These are phyloP conservation scores for Cenchrus fungigraminus DNA, from an alignment of 176 grass and related monocot species.

Conservation along the genomic window DNA sequence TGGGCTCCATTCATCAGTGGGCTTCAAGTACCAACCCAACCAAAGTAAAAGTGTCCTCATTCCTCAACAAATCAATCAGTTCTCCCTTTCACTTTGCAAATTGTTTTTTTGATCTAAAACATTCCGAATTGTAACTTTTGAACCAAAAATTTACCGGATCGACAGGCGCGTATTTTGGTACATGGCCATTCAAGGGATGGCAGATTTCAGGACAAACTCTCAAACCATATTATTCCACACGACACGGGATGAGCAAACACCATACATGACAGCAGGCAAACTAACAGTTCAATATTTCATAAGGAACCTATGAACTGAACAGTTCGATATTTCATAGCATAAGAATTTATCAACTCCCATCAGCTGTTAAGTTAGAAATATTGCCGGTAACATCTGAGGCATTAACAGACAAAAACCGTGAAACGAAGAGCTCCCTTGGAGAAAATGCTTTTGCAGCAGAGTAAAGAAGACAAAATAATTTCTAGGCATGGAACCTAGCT, in stretches of 20 bases:
- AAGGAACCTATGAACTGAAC: constrained; percentile 31
- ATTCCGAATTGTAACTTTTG: too few relatives aligned
- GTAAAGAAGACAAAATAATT: constrained; percentile 42
- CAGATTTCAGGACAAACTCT: too few relatives aligned
- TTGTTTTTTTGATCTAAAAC: too few relatives aligned
- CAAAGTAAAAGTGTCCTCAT: too few relatives aligned
- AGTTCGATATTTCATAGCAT: background rate
- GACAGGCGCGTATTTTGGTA: too few relatives aligned
- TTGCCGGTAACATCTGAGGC: constrained; percentile 33
- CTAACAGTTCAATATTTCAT: background rate
- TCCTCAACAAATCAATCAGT: too few relatives aligned
- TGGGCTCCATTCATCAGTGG: too few relatives aligned
- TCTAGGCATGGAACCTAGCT: constrained; percentile 48
- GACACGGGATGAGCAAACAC: background rate
- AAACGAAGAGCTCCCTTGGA: constrained; percentile 26
- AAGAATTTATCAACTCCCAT: constrained; percentile 45
- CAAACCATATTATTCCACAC: background rate
- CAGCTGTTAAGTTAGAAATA: constrained; percentile 35
- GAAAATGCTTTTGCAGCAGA: constrained; percentile 45
- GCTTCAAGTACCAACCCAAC: too few relatives aligned
- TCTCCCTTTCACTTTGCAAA: too few relatives aligned
- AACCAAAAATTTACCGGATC: too few relatives aligned
- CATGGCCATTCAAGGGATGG: too few relatives aligned
- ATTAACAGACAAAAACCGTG: constrained; percentile 30
- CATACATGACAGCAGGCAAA: background rate